A percentile compares a stretch with the other conserved stretches of the same genome.
These are phyloP conservation scores for Trichoderma virens DNA, from an alignment of 495 filamentous ascomycete species.

Conservation along the genomic window DNA sequence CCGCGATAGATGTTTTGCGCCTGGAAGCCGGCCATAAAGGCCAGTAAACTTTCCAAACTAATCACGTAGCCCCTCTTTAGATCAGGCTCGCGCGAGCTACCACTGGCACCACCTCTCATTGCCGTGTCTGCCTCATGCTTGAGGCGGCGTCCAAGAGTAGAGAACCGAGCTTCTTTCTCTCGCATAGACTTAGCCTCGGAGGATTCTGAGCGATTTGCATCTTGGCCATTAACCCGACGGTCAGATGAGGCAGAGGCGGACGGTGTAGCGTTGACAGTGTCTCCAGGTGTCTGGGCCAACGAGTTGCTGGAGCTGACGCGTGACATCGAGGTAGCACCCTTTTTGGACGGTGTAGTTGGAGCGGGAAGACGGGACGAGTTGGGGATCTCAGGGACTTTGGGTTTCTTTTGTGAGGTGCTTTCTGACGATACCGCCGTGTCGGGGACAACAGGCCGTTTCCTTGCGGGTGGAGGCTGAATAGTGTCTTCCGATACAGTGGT, in stretches of 20 bases:
- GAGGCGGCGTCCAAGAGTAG: conserved; percentile 28
- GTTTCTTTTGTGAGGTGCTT: conserved; percentile 31
- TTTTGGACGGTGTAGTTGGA: conserved; percentile 38
- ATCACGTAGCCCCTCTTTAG: conserved; percentile 22
- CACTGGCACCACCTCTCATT: conserved; percentile 15
- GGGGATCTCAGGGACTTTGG: conserved; percentile 26
- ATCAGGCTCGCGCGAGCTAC: conserved; percentile 14
- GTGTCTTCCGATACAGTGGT: conserved; percentile 33
- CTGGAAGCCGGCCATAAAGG: conserved; percentile 34
- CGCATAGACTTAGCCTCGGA: conserved; percentile 16
- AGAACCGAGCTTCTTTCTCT: conserved; percentile 21
- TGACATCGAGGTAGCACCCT: conserved; percentile 34
- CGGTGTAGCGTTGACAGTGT: conserved; percentile 29
- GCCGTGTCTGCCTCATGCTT: conserved; percentile 40
- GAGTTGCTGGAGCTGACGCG: conserved; percentile 41
- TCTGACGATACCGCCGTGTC: neutral
- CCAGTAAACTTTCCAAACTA: conserved; percentile 34
- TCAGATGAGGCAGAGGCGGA: conserved; percentile 22
- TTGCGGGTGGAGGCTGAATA: conserved; percentile 19
- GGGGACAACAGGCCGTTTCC: conserved; percentile 6
- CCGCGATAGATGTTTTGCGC: conserved; percentile 20
- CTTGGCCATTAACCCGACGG: conserved; percentile 25
- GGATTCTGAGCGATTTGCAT: conserved; percentile 12
- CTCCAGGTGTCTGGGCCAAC: conserved; percentile 33
- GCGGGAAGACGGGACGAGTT: conserved; percentile 14